These are phyloP conservation scores for Yamadazyma insecticola DNA, from an alignment of 805 yeast genomes.

Conservation along the genomic window DNA sequence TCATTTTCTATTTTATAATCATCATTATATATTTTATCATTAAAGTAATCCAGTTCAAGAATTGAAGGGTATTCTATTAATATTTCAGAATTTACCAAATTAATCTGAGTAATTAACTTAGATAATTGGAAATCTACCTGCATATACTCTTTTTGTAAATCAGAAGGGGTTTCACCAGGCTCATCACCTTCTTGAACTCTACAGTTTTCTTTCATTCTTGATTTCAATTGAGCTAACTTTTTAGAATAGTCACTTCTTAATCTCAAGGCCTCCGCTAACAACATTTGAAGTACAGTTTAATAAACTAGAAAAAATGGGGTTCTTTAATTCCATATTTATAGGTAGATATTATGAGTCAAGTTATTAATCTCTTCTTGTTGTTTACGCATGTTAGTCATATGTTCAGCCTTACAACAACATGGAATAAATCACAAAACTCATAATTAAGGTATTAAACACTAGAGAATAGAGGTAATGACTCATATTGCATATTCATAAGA, in stretches of 20 bases:
- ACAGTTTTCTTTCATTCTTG: constrained; percentile 6
- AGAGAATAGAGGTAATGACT: too few relatives aligned
- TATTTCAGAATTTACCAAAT: constrained; percentile 6
- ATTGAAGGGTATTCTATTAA: constrained; percentile 8
- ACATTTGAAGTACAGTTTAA: too few relatives aligned
- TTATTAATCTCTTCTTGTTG: too few relatives aligned
- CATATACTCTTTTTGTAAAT: constrained; percentile 2
- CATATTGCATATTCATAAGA: background rate
- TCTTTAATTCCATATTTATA: too few relatives aligned
- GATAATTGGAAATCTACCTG: constrained; percentile 4
- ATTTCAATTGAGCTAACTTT: constrained; percentile 5
- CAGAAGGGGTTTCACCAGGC: constrained; percentile 5
- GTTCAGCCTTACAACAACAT: too few relatives aligned
- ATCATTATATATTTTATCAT: background rate
- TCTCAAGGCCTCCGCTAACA: constrained; percentile 12
- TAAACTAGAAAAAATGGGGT: too few relatives aligned
- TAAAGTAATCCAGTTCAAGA: constrained; percentile 1
- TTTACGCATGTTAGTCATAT: too few relatives aligned
- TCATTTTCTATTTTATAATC: background rate
- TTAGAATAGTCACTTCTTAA: constrained; percentile 8
- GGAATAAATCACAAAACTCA: too few relatives aligned
- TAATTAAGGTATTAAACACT: too few relatives aligned
- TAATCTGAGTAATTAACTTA: constrained; percentile 7
- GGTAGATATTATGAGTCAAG: too few relatives aligned
- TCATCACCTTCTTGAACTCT: constrained; percentile 10